Conservation (phyloP, 2,329 filamentous ascomycete genomes). For the Eutypa lata region DNA sequence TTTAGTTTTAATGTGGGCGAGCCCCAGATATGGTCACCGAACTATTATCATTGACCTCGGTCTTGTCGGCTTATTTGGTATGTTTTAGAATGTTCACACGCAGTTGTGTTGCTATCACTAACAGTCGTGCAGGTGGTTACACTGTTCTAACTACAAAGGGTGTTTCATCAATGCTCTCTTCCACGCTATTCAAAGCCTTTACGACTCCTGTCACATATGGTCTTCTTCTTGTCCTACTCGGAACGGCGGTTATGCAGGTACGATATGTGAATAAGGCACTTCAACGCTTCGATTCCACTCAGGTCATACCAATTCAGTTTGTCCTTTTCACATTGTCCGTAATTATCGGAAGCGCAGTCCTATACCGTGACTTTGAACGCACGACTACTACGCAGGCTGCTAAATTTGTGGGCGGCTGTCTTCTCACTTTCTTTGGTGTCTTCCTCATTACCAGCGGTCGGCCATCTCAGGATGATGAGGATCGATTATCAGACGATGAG, state of each 20-base stretch:
- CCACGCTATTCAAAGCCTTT: slow-evolving; percentile 83
- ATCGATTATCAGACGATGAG: slow-evolving; percentile 55
- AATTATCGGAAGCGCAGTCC: slow-evolving; percentile 86
- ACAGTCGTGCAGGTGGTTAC: slow-evolving; percentile 66
- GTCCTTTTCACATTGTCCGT: slow-evolving; percentile 95
- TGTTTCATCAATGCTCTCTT: slow-evolving; percentile 90
- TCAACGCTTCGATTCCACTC: slow-evolving; percentile 92
- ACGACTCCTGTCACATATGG: slow-evolving; percentile 89
- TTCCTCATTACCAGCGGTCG: slow-evolving; percentile 92
- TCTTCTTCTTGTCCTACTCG: slow-evolving; percentile 73
- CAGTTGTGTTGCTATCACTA: slow-evolving; percentile 13
- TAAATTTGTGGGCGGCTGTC: slow-evolving; percentile 88
- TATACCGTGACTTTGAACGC: slow-evolving; percentile 93
- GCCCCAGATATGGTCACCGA: slow-evolving; percentile 76
- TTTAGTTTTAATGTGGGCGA: slow-evolving; percentile 73
- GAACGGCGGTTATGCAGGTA: slow-evolving; percentile 92
- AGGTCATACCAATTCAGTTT: slow-evolving; percentile 97
- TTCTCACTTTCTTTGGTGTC: slow-evolving; percentile 93
- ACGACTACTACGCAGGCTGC: slow-evolving; percentile 68
- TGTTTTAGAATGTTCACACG: slow-evolving; percentile 25
- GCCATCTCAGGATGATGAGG: slow-evolving; percentile 52
- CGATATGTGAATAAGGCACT: slow-evolving; percentile 88
- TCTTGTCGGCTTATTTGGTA: slow-evolving; percentile 89
- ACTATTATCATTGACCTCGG: slow-evolving; percentile 91
- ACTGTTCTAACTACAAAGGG: slow-evolving; percentile 97